Evolutionary conservation across 495 filamentous ascomycete species (phyloP).

Genomic region (Letharia lupina): DNA sequence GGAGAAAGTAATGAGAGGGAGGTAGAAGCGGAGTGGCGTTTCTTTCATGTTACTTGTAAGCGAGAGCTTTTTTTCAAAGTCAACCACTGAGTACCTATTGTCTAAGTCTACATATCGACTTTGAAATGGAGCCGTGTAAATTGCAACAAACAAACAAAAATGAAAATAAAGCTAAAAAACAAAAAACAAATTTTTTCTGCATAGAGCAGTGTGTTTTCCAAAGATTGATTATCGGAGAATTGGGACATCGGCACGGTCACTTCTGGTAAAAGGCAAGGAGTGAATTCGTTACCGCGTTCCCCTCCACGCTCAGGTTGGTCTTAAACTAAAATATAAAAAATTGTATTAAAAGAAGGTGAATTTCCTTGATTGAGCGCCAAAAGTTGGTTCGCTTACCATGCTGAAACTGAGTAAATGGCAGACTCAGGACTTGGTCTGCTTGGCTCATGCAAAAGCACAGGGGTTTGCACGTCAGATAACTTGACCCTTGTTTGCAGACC

Average conservation of each 20-base stretch:
- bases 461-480: background rate
- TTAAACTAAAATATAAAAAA: background rate
- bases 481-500: background rate
- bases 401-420: background rate
- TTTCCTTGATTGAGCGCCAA: no score
- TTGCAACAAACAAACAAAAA: background rate
- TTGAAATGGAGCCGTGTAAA: background rate
- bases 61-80: background rate
- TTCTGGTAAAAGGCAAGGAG: slow-evolving; percentile 67
- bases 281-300: slow-evolving; percentile 44
- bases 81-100: background rate
- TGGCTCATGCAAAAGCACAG: no score
- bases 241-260: slow-evolving; percentile 54
- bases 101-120: background rate
- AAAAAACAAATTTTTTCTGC: slow-evolving; percentile 5
- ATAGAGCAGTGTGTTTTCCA: slow-evolving; percentile 34
- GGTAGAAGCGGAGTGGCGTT: background rate
- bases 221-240: slow-evolving; percentile 53
- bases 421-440: no score
- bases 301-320: no score
- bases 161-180: background rate
- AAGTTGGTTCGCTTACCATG: no score
- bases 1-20: background rate
- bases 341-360: no score
- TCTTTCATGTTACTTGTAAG: background rate